Conservation (phyloP, 1,284 basidiomycete genomes). For the Cryptococcus sp. region DNA sequence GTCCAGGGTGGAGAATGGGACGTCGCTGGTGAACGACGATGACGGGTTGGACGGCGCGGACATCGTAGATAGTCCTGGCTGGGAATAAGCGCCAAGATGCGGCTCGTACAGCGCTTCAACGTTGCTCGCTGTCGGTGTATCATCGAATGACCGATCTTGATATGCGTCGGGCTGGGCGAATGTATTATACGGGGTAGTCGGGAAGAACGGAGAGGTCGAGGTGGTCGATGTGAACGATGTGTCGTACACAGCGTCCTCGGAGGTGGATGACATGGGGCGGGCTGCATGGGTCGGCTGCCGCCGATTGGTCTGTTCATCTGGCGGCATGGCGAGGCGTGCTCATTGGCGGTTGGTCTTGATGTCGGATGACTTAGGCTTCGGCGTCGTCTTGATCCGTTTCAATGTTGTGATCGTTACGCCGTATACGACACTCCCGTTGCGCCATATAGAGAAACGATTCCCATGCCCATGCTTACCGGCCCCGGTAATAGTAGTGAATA, state of each 20-base stretch:
- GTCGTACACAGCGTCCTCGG: slow-evolving; percentile 1
- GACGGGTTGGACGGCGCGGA: not conserved
- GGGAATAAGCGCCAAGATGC: not conserved
- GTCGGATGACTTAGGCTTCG: no score
- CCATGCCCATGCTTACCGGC: no score
- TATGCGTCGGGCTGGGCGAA: not conserved
- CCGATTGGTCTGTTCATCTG: no score
- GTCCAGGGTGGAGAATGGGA: slow-evolving; percentile 37
- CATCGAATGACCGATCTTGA: not conserved
- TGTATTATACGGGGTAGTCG: slow-evolving; percentile 9
- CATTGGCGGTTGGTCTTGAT: no score
- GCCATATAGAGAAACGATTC: no score
- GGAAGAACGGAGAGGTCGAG: slow-evolving; percentile 3
- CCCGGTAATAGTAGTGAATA: no score
- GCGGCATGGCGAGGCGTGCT: no score
- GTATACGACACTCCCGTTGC: no score
- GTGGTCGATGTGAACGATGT: slow-evolving; percentile 7
- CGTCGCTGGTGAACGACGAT: not conserved
- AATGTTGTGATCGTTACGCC: no score
- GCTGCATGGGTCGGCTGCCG: no score
- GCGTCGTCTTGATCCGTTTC: no score
- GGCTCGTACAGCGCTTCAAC: not conserved
- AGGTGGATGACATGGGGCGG: slow-evolving; percentile 3
- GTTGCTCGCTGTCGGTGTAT: not conserved
- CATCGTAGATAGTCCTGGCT: not conserved